Evolutionary conservation across 2,329 filamentous ascomycete genomes (phyloP), one percentile per base, ranked within the genome.

Genomic region (Alternaria dauci): DNA sequence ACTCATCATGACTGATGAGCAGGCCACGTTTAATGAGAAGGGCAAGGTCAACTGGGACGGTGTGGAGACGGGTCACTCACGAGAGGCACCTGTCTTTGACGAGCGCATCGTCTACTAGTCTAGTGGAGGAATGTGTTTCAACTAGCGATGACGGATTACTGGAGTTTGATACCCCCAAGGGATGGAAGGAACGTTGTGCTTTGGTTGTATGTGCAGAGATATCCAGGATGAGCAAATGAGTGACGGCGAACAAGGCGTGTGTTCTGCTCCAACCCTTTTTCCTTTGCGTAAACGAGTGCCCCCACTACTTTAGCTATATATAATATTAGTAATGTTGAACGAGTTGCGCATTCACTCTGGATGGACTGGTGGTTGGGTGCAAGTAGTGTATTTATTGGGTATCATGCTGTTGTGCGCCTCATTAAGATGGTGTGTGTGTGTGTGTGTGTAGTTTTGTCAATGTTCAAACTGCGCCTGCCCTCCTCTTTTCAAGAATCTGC

Each of bases 1-100:
- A 1, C 53, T 84, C 16, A 48, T 70, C n/a, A 80, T 80, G 5
- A 82, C 81, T 8, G 81, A 83, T 53, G 80, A 82, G 38, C 80
- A 78, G 41, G 81, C 81, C 18, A 70, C 70, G 23, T 75, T 83
- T 50, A 77, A 83, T 60, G 80, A 81, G 67, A 78, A 83, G 70
- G 80, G 80, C 25, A 79, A 75, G 63, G 70, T 83, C 41, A 72
- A 76, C 59, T 83, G 81, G 81, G 64, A 71, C 47, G 74, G 72
- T 39, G 69, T 68, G 2, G 79, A 82, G 43, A 71, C 78, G 55
- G 75, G 77, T 2, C 71, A 76, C 50, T 76, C 81, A 32, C 75
- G 77, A 47, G 75, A 81, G 61, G 79, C 81, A 34, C 81, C 81
- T 4, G 72, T 83, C 34, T 83, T 71, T 46, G 78, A 81, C 55